Evolutionary conservation across 108 stramenopile genomes (phyloP), one percentile per base, ranked within the genome.

Genomic region (Licmophora abbreviata): DNA sequence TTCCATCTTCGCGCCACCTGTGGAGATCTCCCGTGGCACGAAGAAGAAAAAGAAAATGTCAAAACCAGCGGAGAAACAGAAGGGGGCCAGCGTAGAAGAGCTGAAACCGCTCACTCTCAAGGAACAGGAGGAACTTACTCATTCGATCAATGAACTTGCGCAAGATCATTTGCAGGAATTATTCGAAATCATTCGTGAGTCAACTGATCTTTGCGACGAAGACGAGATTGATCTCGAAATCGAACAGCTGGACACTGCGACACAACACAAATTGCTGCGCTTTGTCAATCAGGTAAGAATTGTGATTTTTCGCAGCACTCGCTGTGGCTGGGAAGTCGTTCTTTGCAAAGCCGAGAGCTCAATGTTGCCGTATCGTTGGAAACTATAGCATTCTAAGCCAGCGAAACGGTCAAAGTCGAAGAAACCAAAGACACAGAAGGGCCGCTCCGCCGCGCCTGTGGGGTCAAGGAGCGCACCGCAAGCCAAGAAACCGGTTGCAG

Each of bases 191-290:
- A 85, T 92, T 44, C 59, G 85, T 42, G 84, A 92, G 54, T 72
- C 83, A 32, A 71, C 83, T n/a, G 64, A 63, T 35, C 54, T 83
- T 20, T 82, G 69, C 11, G 85, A 92, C 42, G 89, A 83, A 52
- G 88, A 86, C 27, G 76, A 79, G 50, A 92, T 92, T 41, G 89
- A 92, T 59, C 67, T 92, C n/a, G 89, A 87, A 34, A 80, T 86
- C 54, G 89, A 92, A 48, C 68, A 69, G 36, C 79, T 92, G 31
- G 81, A 84, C 48, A 74, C 69, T 12, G 54, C 21, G 23, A 87
- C 89, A 4, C 89, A 87, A 60, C 67, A 85, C 24, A 87, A 80
- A 62, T 73, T 92, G 27, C 71, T 75, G 51, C 63, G 69, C 24
- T 81, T 76, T 46, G 81, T 92, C 26, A 68, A 57, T 36, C 82